Evolutionary conservation across 2,329 filamentous ascomycete genomes (phyloP).

Genomic region (Colletotrichum trifolii): DNA sequence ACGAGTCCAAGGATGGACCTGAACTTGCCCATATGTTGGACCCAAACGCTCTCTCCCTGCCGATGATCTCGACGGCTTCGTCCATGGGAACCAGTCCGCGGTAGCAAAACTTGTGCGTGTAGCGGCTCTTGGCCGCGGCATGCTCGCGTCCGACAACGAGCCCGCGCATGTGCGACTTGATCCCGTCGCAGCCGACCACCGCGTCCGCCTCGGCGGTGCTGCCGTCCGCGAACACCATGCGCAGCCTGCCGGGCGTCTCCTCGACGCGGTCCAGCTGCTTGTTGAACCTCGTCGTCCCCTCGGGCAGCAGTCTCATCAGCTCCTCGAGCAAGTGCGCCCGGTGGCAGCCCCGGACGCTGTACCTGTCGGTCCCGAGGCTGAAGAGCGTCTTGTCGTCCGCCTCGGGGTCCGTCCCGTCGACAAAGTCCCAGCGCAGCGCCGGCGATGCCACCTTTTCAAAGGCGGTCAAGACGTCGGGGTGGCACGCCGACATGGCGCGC

Average conservation of each 20-base stretch:
- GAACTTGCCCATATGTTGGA: slow-evolving; percentile 65
- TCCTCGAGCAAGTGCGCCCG: slow-evolving; percentile 44
- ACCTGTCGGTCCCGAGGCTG: background rate
- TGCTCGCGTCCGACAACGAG: slow-evolving; percentile 59
- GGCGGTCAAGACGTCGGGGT: slow-evolving; percentile 44
- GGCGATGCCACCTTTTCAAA: slow-evolving; percentile 47
- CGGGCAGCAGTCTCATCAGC: slow-evolving; percentile 50
- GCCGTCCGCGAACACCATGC: slow-evolving; percentile 52
- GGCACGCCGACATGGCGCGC: slow-evolving; percentile 50
- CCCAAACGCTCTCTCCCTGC: slow-evolving; percentile 46
- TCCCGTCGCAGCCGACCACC: slow-evolving; percentile 69
- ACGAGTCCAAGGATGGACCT: slow-evolving; percentile 42
- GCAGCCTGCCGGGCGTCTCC: slow-evolving; percentile 37
- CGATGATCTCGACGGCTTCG: slow-evolving; percentile 61
- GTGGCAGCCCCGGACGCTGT: slow-evolving; percentile 14
- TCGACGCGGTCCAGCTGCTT: slow-evolving; percentile 46
- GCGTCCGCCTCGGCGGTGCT: slow-evolving; percentile 50
- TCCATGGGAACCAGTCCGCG: slow-evolving; percentile 60
- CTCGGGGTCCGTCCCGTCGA: slow-evolving; percentile 26
- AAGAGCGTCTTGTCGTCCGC: slow-evolving; percentile 7
- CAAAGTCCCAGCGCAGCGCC: slow-evolving; percentile 35
- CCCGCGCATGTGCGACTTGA: slow-evolving; percentile 60
- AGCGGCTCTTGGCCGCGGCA: slow-evolving; percentile 52
- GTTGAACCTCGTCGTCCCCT: slow-evolving; percentile 39
- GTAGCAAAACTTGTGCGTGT: slow-evolving; percentile 69